A percentile compares a stretch with the other conserved stretches of the same genome.
phyloP scores from a whole-genome alignment of 2,329 filamentous ascomycete species.

The Trichocomaceae sp. region DNA sequence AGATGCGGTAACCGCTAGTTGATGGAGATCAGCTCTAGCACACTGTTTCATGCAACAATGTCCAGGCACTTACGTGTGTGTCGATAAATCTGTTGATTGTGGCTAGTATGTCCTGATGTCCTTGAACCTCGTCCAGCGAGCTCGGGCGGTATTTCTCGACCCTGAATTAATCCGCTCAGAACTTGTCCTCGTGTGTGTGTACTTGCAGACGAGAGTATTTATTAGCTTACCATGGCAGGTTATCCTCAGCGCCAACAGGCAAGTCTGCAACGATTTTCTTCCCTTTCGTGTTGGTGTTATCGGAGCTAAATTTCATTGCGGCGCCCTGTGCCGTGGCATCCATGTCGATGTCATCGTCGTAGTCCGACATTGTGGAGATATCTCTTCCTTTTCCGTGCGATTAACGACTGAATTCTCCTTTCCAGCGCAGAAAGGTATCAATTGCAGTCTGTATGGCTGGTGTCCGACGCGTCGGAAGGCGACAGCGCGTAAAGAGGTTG shows the following conservation, averaged over 20 bases:
- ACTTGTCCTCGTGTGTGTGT: too few species aligned
- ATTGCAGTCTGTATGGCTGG: neutral
- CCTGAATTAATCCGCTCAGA: slow-evolving; percentile 44
- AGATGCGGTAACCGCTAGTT: slow-evolving; percentile 76
- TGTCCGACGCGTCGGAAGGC: slow-evolving; percentile 23
- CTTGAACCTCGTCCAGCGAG: slow-evolving; percentile 84
- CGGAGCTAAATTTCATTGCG: slow-evolving; percentile 63
- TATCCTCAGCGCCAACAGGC: slow-evolving; percentile 89
- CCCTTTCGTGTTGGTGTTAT: slow-evolving; percentile 66
- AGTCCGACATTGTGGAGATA: slow-evolving; percentile 43
- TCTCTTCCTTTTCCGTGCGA: neutral
- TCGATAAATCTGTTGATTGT: slow-evolving; percentile 98
- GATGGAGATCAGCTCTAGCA: neutral
- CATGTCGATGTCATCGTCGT: slow-evolving; percentile 63
- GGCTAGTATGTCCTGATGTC: slow-evolving; percentile 92
- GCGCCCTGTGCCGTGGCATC: slow-evolving; percentile 48
- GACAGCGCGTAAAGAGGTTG: slow-evolving; percentile 36
- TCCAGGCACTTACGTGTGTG: slow-evolving; percentile 57
- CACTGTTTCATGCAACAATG: neutral
- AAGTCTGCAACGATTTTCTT: slow-evolving; percentile 90
- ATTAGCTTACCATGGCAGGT: slow-evolving; percentile 69
- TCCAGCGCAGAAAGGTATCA: neutral
- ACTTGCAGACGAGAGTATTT: too few species aligned
- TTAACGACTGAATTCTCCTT: neutral
- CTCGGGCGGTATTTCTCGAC: slow-evolving; percentile 95